Conservation (phyloP, 345 rosid genomes). For the Viola odorata region DNA sequence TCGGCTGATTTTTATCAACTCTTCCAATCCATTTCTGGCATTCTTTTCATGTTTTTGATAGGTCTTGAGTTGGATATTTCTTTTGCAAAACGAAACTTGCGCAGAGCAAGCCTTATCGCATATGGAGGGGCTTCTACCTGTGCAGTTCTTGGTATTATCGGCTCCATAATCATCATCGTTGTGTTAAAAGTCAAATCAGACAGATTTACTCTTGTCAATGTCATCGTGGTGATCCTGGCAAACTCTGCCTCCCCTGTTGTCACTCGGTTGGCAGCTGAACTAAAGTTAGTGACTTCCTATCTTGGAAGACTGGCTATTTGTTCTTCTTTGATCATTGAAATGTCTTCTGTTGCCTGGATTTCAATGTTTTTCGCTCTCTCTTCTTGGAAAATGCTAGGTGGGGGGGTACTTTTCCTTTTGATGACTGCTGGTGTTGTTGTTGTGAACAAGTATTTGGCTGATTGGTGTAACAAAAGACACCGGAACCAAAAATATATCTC, state of each 20-base stretch:
- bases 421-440: constrained; percentile 29
- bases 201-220: constrained; percentile 17
- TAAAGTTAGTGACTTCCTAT: constrained; percentile 61
- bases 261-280: constrained; percentile 53
- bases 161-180: constrained; percentile 32
- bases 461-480: constrained; percentile 55
- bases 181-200: constrained; percentile 16
- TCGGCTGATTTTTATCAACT: constrained; percentile 48
- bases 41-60: constrained; percentile 69
- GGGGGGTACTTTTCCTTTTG: constrained; percentile 23
- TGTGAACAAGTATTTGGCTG: constrained; percentile 42
- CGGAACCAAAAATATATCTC: constrained; percentile 52
- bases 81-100: constrained; percentile 48
- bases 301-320: constrained; percentile 58
- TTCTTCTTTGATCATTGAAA: constrained; percentile 53
- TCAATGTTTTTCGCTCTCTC: constrained; percentile 17
- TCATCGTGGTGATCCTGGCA: constrained; percentile 38
- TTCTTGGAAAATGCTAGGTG: constrained; percentile 18
- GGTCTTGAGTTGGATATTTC: constrained; percentile 64
- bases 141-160: constrained; percentile 32
- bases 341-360: constrained; percentile 36
- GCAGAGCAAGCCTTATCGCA: constrained; percentile 39
- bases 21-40: constrained; percentile 44
- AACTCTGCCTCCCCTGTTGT: constrained; percentile 72
- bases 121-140: constrained; percentile 33